A percentile compares a stretch with the other conserved stretches of the same genome.
Evolutionary conservation across 192 early-diverging fungal genomes (phyloP).

Genomic region (Coemansia aciculifera): DNA sequence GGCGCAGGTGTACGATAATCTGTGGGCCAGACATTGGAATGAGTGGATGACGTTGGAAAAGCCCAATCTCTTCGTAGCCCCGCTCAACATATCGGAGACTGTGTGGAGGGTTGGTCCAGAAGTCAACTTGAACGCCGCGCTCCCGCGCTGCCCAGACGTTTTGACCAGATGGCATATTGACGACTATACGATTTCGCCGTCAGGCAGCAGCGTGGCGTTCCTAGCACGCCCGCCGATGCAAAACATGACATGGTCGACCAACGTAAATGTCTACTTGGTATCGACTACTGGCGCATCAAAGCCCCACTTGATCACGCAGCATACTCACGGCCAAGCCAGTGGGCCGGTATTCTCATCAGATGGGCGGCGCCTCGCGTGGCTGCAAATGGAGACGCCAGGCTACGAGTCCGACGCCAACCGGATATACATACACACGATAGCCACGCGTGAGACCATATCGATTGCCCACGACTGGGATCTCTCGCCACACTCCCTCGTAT

Average conservation of each 20-base stretch:
- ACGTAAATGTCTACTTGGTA: slow-evolving; percentile 63
- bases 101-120: slow-evolving; percentile 38
- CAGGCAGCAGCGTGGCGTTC: slow-evolving; percentile 66
- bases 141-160: slow-evolving; percentile 57
- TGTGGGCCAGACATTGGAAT: slow-evolving; percentile 81
- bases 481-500: slow-evolving; percentile 50
- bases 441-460: slow-evolving; percentile 42
- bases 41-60: slow-evolving; percentile 59
- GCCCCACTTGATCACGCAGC: slow-evolving; percentile 48
- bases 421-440: slow-evolving; percentile 58
- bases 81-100: slow-evolving; percentile 34
- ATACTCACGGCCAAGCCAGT: slow-evolving; percentile 58
- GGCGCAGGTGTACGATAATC: slow-evolving; percentile 61
- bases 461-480: slow-evolving; percentile 62
- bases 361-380: slow-evolving; percentile 63
- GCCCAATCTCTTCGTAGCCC: slow-evolving; percentile 59
- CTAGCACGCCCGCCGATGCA: slow-evolving; percentile 57
- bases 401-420: slow-evolving; percentile 68
- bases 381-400: slow-evolving; percentile 69
- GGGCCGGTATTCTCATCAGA: slow-evolving; percentile 62
- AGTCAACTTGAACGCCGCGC: slow-evolving; percentile 13
- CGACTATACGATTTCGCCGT: slow-evolving; percentile 64
- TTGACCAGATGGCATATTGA: slow-evolving; percentile 56
- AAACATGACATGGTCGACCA: slow-evolving; percentile 70
- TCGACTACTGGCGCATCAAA: slow-evolving; percentile 40